Percentiles rank a stretch among this genome's conserved stretches.
Conservation (phyloP, 306 rosid species). For the Rosa chinensis region DNA sequence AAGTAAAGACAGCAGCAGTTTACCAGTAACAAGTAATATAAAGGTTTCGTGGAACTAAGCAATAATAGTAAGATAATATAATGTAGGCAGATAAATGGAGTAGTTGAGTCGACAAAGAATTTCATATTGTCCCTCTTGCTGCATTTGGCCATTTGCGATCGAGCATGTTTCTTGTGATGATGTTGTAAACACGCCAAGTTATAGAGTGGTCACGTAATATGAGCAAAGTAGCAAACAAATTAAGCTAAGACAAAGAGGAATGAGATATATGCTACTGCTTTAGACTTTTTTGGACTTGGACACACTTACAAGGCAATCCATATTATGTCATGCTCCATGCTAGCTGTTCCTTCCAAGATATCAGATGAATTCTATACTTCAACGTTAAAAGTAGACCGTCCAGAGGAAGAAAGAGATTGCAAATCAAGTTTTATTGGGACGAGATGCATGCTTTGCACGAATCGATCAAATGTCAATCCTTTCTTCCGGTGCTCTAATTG, state of each 20-base stretch:
- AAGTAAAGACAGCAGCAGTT: background rate
- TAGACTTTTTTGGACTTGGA: conserved; percentile 14
- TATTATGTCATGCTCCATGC: background rate
- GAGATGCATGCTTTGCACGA: background rate
- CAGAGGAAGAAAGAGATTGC: background rate
- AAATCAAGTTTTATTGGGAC: background rate
- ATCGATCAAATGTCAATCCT: background rate
- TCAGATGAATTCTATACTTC: background rate
- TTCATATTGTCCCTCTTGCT: background rate
- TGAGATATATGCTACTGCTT: background rate
- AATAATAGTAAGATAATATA: background rate
- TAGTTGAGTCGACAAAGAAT: background rate
- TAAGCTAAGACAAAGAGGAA: background rate
- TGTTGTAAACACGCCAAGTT: conserved; percentile 34
- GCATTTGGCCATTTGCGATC: background rate
- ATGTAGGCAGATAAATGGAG: background rate
- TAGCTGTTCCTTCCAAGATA: background rate
- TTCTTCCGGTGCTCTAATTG: background rate
- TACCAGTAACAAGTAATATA: background rate
- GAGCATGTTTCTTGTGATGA: background rate
- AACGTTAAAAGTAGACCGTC: background rate
- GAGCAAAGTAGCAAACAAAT: background rate
- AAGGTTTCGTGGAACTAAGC: background rate
- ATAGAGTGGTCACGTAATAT: conserved; percentile 10
- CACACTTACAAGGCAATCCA: conserved; percentile 34